These are phyloP conservation scores for Citrullus colocynthis DNA, from an alignment of 306 rosid genomes.

Conservation along the genomic window DNA sequence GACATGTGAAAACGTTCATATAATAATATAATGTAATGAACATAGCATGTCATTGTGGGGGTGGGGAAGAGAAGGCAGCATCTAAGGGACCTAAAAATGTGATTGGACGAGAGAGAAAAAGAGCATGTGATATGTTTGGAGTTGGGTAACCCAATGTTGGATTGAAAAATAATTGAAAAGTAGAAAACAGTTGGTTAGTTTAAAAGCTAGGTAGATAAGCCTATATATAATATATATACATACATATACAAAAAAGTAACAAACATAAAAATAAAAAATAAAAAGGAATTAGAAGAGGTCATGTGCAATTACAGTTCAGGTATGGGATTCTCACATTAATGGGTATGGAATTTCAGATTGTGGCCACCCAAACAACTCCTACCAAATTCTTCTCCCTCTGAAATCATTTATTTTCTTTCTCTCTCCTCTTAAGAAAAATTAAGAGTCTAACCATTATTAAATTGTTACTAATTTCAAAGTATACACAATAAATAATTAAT, in stretches of 20 bases:
- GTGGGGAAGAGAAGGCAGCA: not conserved
- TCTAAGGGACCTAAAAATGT: not conserved
- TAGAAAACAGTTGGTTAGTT: constrained; percentile 15
- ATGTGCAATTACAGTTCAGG: constrained; percentile 24
- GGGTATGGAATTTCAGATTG: constrained; percentile 21
- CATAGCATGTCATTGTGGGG: too few species aligned
- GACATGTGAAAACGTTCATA: too few species aligned
- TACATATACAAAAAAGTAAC: not conserved
- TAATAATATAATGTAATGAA: too few species aligned
- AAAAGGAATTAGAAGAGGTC: not conserved
- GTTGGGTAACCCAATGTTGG: constrained; percentile 34
- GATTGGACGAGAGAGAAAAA: not conserved
- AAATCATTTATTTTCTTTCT: too few species aligned
- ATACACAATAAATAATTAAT: too few species aligned
- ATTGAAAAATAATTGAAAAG: constrained; percentile 5
- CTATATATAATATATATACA: not conserved
- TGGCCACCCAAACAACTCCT: constrained; percentile 15
- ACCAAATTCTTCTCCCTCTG: not conserved
- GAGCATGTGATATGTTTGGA: constrained; percentile 35
- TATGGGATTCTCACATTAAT: constrained; percentile 24
- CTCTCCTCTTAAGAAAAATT: too few species aligned
- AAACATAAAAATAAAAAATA: too few species aligned
- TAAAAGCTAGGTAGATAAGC: constrained; percentile 14
- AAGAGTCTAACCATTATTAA: too few species aligned
- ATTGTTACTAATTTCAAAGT: too few species aligned